A percentile compares a stretch with the other conserved stretches of the same genome.
phyloP scores from a whole-genome alignment of 2,329 filamentous ascomycete genomes.

The Xylaria sp. region DNA sequence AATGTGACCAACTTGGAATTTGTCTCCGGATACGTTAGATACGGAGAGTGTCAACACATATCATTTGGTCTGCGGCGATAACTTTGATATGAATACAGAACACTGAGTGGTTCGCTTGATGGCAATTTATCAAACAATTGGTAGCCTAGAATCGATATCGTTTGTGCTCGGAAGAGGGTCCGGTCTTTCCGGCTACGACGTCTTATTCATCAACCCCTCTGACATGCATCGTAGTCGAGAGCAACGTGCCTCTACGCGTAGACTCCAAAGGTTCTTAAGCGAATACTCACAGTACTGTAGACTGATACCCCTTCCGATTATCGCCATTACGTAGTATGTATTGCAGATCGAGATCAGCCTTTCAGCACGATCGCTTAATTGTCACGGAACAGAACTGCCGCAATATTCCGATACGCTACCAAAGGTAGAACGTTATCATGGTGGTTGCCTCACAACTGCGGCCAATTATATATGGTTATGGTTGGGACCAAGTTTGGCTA shows the following conservation, averaged over 20 bases:
- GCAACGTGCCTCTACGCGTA: not conserved
- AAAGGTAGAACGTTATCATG: too few species aligned
- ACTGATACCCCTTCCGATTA: constrained; percentile 1
- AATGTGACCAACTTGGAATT: not conserved
- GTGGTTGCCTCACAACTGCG: too few species aligned
- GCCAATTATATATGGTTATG: too few species aligned
- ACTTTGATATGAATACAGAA: not conserved
- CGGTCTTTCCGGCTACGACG: constrained; percentile 12
- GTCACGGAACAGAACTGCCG: too few species aligned
- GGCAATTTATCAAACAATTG: not conserved
- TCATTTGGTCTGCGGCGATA: not conserved
- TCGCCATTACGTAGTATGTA: not conserved
- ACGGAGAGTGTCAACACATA: not conserved
- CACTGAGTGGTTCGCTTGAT: not conserved
- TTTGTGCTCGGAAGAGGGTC: not conserved
- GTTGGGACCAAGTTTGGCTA: too few species aligned
- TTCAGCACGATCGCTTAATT: too few species aligned
- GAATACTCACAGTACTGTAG: not conserved
- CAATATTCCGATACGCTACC: too few species aligned
- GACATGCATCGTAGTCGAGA: constrained; percentile 7
- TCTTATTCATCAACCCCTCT: not conserved
- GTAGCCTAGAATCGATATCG: not conserved
- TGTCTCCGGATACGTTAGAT: not conserved
- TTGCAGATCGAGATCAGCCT: constrained; percentile 8
- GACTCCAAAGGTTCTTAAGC: not conserved